Evolutionary conservation across 805 yeast species (phyloP).

Genomic region (Jamesozyma lodderae): DNA sequence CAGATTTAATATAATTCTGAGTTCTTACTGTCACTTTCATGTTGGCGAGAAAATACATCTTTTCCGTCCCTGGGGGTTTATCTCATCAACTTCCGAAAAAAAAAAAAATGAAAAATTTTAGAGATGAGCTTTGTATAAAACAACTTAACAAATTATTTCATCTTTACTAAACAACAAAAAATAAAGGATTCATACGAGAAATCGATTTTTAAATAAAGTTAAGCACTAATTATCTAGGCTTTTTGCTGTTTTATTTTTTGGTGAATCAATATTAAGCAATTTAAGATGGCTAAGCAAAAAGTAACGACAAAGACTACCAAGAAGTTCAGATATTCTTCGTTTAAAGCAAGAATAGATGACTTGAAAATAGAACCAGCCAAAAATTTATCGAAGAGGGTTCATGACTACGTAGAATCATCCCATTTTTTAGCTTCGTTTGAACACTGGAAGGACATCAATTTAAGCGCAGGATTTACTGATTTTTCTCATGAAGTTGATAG

Average conservation of each 20-base stretch:
- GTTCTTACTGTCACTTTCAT: too few species aligned
- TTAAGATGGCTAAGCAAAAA: conserved; percentile 29
- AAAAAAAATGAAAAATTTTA: neutral
- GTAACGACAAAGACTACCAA: conserved; percentile 48
- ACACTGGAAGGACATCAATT: conserved; percentile 82
- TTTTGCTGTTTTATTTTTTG: too few species aligned
- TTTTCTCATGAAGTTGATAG: conserved; percentile 50
- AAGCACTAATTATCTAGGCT: too few species aligned
- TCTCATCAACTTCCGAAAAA: neutral
- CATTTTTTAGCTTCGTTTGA: conserved; percentile 71
- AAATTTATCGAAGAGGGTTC: conserved; percentile 47
- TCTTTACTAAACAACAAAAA: too few species aligned
- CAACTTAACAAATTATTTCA: too few species aligned
- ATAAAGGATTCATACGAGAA: too few species aligned
- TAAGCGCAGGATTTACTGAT: conserved; percentile 60
- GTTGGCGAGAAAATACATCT: too few species aligned
- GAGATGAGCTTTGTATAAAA: conserved; percentile 1
- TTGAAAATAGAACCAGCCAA: conserved; percentile 72
- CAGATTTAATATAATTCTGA: too few species aligned
- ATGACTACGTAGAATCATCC: conserved; percentile 65
- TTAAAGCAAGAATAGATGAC: conserved; percentile 74
- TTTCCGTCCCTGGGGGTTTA: too few species aligned
- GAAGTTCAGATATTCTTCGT: conserved; percentile 60
- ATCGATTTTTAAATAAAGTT: too few species aligned
- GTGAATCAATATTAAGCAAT: neutral